Evolutionary conservation across 2,329 filamentous ascomycete genomes (phyloP), one percentile per base, ranked within the genome.

Genomic region (Colletotrichum sp.): DNA sequence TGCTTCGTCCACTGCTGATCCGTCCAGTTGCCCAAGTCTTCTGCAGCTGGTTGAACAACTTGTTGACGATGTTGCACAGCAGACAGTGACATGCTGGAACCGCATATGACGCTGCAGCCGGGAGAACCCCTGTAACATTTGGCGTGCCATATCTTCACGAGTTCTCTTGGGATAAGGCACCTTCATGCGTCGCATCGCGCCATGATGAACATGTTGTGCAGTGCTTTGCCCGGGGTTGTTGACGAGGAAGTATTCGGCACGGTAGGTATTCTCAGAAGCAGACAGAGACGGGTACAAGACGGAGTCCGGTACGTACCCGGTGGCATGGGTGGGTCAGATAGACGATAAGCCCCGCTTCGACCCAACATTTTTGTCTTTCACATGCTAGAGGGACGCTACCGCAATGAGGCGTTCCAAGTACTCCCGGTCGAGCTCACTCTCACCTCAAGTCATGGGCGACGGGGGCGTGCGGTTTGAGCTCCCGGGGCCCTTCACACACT

Each of bases 281-380:
- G 27, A 59, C 55, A 59, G 39, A 29, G 13, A 30, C 30, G 29
- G 30, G 30, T 34, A 22, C 9, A 32, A 19, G 11, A 49, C 12
- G 36, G 16, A 25, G 11, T 22, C 63, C 25, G 44, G 25, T 66
- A 66, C 34, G 36, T 66, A 66, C 62, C 62, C 25, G 57, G 68
- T 59, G 34, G 69, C 52, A 71, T 71, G 68, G 52, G 72, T 72
- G 70, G 57, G 69, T 69, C 70, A 49, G 73, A 65, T 76, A 73
- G 49, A 36, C 64, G 63, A 72, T 69, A 69, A 68, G 64, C 73
- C 73, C 73, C 73, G 73, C 73, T 69, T n/a, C 73, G 73, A 76
- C 73, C 73, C 73, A 76, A 76, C 73, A 76, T 76, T 76, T 64
- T 64, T 52, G 57, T 73, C 73, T 76, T 76, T 76, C 73, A 76